A percentile compares a stretch with the other conserved stretches of the same genome.
Evolutionary conservation across 139 green algal species (phyloP).

Genomic region (Desmodesmus armatus): DNA sequence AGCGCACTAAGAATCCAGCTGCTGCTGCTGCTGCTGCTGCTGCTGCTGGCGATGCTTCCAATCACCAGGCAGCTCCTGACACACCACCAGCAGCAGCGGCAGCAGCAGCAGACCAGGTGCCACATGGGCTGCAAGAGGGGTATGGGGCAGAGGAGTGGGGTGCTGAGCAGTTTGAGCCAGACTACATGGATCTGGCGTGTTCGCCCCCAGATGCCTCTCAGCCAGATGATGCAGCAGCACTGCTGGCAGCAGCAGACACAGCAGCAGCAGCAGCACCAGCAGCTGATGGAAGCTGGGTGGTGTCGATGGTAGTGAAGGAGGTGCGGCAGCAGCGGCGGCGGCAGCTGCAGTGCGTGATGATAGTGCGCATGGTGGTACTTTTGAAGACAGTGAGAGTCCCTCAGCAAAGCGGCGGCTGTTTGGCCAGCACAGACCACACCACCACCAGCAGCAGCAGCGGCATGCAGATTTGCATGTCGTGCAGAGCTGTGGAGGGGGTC

Average conservation of each 20-base stretch:
- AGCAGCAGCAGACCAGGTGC: background rate
- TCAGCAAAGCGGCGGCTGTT: slow-evolving; percentile 21
- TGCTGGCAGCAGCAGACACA: background rate
- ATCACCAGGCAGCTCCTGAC: background rate
- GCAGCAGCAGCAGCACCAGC: slow-evolving; percentile 14
- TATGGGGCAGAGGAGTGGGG: too few relatives aligned
- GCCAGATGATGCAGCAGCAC: slow-evolving; percentile 1
- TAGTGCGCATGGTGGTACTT: background rate
- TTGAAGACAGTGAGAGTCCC: background rate
- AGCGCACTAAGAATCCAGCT: background rate
- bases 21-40: slow-evolving; percentile 15
- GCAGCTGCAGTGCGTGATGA: background rate
- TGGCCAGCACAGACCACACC: background rate
- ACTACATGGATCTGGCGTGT: too few relatives aligned
- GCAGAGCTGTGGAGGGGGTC: too few relatives aligned
- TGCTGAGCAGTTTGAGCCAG: too few relatives aligned
- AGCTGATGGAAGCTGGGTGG: too few relatives aligned
- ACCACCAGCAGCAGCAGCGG: slow-evolving; percentile 9
- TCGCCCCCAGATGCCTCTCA: too few relatives aligned
- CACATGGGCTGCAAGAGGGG: too few relatives aligned
- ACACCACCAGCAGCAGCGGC: slow-evolving; percentile 21
- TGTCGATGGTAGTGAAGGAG: too few relatives aligned
- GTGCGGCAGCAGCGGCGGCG: background rate
- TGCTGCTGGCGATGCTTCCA: slow-evolving; percentile 7
- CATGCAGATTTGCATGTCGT: background rate